A percentile compares a stretch with the other conserved stretches of the same genome.
Evolutionary conservation across 176 grass and related monocot genomes (phyloP).

Genomic region (Alloteropsis semialata): DNA sequence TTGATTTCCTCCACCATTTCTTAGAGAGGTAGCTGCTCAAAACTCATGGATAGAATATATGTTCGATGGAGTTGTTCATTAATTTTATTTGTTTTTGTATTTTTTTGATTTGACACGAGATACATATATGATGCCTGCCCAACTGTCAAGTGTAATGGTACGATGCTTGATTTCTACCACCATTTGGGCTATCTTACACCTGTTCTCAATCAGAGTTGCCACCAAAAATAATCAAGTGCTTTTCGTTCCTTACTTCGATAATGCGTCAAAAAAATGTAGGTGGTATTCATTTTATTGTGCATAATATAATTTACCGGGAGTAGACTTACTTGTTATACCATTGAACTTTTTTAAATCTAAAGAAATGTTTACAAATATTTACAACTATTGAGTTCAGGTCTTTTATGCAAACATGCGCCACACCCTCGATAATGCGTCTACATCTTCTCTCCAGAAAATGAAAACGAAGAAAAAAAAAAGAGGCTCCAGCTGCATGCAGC

Average conservation of each 20-base stretch:
- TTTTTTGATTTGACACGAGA: too few relatives aligned
- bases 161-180: background rate
- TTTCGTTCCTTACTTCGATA: background rate
- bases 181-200: background rate
- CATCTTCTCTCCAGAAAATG: background rate
- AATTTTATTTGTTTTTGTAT: too few relatives aligned
- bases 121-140: too few relatives aligned
- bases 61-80: too few relatives aligned
- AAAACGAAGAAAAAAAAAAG: background rate
- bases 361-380: background rate
- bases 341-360: background rate
- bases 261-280: too few relatives aligned
- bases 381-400: background rate
- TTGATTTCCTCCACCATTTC: too few relatives aligned
- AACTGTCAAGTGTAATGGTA: too few relatives aligned
- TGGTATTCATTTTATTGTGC: background rate
- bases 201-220: background rate
- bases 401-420: background rate
- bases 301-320: background rate
- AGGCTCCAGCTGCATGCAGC: background rate
- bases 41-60: too few relatives aligned
- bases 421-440: background rate
- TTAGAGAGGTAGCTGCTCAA: too few relatives aligned
- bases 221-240: background rate
- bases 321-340: background rate